A percentile compares a stretch with the other conserved stretches of the same genome.
These are phyloP conservation scores for Sophora flavescens DNA, from an alignment of 306 rosid species.

Conservation along the genomic window DNA sequence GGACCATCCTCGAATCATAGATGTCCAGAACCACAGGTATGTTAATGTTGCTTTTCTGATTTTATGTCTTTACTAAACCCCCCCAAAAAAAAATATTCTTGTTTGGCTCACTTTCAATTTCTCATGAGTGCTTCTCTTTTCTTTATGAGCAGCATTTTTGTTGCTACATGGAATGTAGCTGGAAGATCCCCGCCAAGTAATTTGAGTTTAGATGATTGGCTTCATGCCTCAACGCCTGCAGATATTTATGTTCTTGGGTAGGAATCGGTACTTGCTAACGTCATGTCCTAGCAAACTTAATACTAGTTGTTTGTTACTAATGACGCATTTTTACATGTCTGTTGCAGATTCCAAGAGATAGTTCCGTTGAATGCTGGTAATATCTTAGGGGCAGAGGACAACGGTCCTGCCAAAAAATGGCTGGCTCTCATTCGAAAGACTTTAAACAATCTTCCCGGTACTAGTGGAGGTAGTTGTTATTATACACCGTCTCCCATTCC, in stretches of 20 bases:
- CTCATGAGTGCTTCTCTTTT: slow-evolving; percentile 41
- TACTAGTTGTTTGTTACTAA: slow-evolving; percentile 33
- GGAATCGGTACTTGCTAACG: slow-evolving; percentile 33
- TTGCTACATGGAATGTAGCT: slow-evolving; percentile 98
- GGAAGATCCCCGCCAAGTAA: slow-evolving; percentile 96
- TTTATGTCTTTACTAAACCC: background rate
- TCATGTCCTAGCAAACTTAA: slow-evolving; percentile 21
- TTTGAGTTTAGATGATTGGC: slow-evolving; percentile 90
- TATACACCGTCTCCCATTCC: slow-evolving; percentile 98
- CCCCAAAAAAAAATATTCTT: slow-evolving; percentile 29
- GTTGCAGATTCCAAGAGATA: slow-evolving; percentile 93
- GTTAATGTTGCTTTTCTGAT: slow-evolving; percentile 42
- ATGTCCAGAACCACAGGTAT: slow-evolving; percentile 94
- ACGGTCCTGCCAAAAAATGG: slow-evolving; percentile 99
- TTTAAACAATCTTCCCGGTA: slow-evolving; percentile 92
- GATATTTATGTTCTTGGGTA: slow-evolving; percentile 99
- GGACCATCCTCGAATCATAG: slow-evolving; percentile 92
- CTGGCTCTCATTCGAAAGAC: slow-evolving; percentile 87
- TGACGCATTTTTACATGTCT: slow-evolving; percentile 37
- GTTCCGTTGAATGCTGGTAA: slow-evolving; percentile 99
- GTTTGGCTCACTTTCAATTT: slow-evolving; percentile 33
- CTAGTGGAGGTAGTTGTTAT: slow-evolving; percentile 75
- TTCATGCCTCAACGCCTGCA: slow-evolving; percentile 94
- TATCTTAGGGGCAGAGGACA: slow-evolving; percentile 95
- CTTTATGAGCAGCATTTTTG: slow-evolving; percentile 73